Base-by-base conservation (phyloP, 2,329 filamentous ascomycete genomes). In the Torrubiellomyces zombiae region DNA sequence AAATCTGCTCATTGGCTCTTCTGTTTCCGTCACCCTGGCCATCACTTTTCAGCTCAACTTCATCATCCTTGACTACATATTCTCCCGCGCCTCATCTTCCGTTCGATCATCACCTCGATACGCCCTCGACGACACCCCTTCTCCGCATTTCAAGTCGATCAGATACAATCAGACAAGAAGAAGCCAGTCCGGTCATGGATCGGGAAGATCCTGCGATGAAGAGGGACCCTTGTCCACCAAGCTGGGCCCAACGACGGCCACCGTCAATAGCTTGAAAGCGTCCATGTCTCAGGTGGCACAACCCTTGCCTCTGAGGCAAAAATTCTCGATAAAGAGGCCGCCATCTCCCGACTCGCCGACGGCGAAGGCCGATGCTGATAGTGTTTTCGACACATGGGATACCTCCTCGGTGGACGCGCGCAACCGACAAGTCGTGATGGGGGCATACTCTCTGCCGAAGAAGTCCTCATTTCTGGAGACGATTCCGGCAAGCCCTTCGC, bases 371-470 rank as follows among this genome's bases (percentile, higher is more conserved):
- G 50, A 50, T 18, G 38, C 44, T 9, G 63, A 66, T n/a, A 72
- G 77, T 32, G 66, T 67, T 2, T 81, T 82, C 38, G 76, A 81
- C 38, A 71, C 64, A 3, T 82, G 77, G 77, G 75, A 82, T 39
- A 79, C 73, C 0, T 77, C 73, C 1, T 57, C 60, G 1, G 70
- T 80, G 3, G 73, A 75, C 36, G 51, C 64, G 3, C 65, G 73
- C 34, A 65, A 61, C 35, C 61, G 68, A 15, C 65, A 73, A 36
- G 59, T 61, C 3, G 61, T 71, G 2, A 40, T 68, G 25, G 63
- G 63, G 26, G 49, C 56, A 8, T 55, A 58, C 14, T 53, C 54
- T 9, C 55, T 55, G 21, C 40, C 56, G 27, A 38, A 54, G n/a
- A 52, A 55, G 30, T 44, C 52, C 17, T 60, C 60, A 16, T 63